Evolutionary conservation across 768 basidiomycete species (phyloP), one percentile per base, ranked within the genome.

Genomic region (Agaricus sinodeliciosus): DNA sequence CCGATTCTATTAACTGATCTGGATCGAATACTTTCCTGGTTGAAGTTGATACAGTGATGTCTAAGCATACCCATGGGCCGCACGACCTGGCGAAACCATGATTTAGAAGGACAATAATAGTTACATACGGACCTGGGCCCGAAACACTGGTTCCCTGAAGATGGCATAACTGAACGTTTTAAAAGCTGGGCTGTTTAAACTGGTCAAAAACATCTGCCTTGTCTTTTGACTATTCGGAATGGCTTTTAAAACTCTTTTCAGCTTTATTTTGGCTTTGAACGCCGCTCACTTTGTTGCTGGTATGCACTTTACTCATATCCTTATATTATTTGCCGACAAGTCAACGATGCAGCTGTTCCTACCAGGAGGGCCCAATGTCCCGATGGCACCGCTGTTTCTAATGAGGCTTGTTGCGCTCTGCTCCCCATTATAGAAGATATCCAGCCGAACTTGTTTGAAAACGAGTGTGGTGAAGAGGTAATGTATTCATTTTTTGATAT

Each of bases 371-470:
- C 37, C 19, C 37, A 40, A n/a, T 68, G 67, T 43, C 54, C 63
- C 3, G 63, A 66, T 45, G 65, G 67, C 13, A 55, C 62, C 28
- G 62, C 58, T 13, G 63, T 61, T 9, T 59, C 60, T 1, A 69
- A 71, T 49, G 61, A 64, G 4, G 67, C 67, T 16, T 73, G 72
- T 59, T 73, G 72, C 51, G 63, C 57, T n/a, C 64, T 71, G 59
- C 71, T 72, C 60, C 67, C 72, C 41, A 60, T 75, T 28, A 57
- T 72, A 6, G 68, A 69, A 28, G 71, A 74, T 46, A 55, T 74
- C 31, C 73, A 73, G 52, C 55, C 55, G 16, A 68, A 71, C 55
- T 57, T 74, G 57, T 70, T 70, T 50, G 68, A 68, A 48, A 64
- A 61, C 31, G 65, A 67, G 36, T 72, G 72, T 57, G 67, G 70